A percentile compares a stretch with the other conserved stretches of the same genome.
Conservation (phyloP, 495 filamentous ascomycete genomes). For the Penicillium samsonianum region DNA sequence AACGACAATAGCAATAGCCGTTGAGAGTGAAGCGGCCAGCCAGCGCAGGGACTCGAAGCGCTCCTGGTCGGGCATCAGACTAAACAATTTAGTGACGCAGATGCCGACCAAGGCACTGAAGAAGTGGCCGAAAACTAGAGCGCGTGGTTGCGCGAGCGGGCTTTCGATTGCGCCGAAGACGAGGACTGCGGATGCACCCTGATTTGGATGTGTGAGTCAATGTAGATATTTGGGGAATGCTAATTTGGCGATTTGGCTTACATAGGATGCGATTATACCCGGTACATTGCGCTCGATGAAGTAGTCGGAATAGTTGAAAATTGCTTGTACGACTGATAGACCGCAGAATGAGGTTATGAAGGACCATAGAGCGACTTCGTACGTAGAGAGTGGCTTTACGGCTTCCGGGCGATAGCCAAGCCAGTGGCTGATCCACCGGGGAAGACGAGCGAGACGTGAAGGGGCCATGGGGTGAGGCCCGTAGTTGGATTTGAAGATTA, state of each 20-base stretch:
- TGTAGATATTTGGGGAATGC: neutral
- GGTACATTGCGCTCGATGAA: conserved; percentile 35
- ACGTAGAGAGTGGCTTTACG: conserved; percentile 28
- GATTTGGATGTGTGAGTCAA: conserved; percentile 4
- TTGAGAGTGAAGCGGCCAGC: conserved; percentile 67
- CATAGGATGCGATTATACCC: conserved; percentile 39
- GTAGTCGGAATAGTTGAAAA: conserved; percentile 38
- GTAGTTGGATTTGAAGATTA: neutral
- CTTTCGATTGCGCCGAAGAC: conserved; percentile 66
- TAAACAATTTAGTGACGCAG: conserved; percentile 68
- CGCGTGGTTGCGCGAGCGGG: conserved; percentile 76
- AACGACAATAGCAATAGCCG: conserved; percentile 60
- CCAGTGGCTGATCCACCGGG: conserved; percentile 40
- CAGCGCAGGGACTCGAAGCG: conserved; percentile 58
- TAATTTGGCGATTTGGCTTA: conserved; percentile 9
- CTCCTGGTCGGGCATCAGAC: conserved; percentile 44
- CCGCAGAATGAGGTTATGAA: conserved; percentile 40
- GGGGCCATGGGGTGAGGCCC: conserved; percentile 14
- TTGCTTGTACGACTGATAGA: conserved; percentile 33
- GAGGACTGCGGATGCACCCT: conserved; percentile 74
- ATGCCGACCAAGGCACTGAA: conserved; percentile 65
- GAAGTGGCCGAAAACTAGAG: conserved; percentile 66
- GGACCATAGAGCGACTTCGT: conserved; percentile 34
- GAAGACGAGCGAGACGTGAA: conserved; percentile 34
- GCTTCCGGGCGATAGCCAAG: conserved; percentile 36